These are phyloP conservation scores for Ascocoryne sarcoides DNA, from an alignment of 2,329 filamentous ascomycete genomes.

Conservation along the genomic window DNA sequence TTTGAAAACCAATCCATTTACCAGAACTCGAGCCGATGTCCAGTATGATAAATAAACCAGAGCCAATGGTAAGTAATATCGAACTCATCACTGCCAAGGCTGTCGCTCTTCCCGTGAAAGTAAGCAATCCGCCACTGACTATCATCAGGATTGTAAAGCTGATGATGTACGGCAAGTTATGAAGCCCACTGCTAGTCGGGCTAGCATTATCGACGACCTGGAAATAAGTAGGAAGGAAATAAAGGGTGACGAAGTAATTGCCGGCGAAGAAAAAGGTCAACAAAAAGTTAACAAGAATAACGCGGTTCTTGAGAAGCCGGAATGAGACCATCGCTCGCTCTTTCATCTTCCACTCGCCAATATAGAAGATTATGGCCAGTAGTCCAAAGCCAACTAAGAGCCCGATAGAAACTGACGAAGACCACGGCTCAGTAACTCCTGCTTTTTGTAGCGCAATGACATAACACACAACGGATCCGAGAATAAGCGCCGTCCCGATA, in stretches of 20 bases:
- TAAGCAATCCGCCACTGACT: slow-evolving; percentile 23
- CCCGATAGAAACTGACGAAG: slow-evolving; percentile 32
- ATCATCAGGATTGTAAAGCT: slow-evolving; percentile 25
- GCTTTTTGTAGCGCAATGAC: slow-evolving; percentile 41
- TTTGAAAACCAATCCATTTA: slow-evolving; percentile 50
- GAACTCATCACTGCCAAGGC: slow-evolving; percentile 26
- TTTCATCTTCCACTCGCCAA: slow-evolving; percentile 33
- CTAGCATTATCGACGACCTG: slow-evolving; percentile 31
- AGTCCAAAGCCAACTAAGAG: slow-evolving; percentile 32
- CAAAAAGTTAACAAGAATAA: slow-evolving; percentile 29
- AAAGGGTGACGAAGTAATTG: slow-evolving; percentile 33
- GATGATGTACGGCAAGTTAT: slow-evolving; percentile 29
- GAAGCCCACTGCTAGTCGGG: slow-evolving; percentile 21
- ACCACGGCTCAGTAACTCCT: slow-evolving; percentile 36
- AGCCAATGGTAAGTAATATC: slow-evolving; percentile 28
- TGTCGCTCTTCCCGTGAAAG: slow-evolving; percentile 25
- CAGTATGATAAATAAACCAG: slow-evolving; percentile 48
- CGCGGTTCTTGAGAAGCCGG: slow-evolving; percentile 33
- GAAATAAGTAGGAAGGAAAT: slow-evolving; percentile 33
- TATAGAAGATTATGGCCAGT: slow-evolving; percentile 28
- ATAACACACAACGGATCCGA: slow-evolving; percentile 35
- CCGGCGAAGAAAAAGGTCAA: slow-evolving; percentile 33
- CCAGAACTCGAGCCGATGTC: slow-evolving; percentile 36
- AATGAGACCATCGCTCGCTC: slow-evolving; percentile 41
- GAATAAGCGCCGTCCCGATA: slow-evolving; percentile 35